These are phyloP conservation scores for Escallonia rubra DNA, from an alignment of 129 eudicot species.

Conservation along the genomic window DNA sequence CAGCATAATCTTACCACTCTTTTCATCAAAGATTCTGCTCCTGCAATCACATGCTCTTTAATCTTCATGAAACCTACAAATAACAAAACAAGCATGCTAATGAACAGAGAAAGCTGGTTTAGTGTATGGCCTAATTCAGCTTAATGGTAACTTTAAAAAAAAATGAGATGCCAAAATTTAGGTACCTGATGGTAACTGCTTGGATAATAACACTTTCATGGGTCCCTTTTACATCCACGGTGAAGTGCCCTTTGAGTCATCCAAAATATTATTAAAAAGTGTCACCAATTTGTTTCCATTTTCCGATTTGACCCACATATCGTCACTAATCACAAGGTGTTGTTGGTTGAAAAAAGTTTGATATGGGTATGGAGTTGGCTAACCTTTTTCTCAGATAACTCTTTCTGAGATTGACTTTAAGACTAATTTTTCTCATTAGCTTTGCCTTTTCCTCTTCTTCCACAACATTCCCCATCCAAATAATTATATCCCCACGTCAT, in stretches of 20 bases:
- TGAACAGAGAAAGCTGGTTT: too few species aligned
- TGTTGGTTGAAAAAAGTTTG: conserved; percentile 3
- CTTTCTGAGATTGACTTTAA: conserved; percentile 34
- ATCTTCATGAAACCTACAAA: too few species aligned
- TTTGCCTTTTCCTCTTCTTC: conserved; percentile 7
- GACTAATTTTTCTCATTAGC: conserved; percentile 10
- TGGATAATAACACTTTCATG: conserved; percentile 14
- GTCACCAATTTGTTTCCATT: conserved; percentile 3
- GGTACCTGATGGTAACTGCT: conserved; percentile 33
- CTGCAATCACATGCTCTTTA: too few species aligned
- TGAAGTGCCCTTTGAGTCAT: conserved; percentile 47
- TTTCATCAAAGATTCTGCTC: too few species aligned
- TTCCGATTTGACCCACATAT: conserved; percentile 31
- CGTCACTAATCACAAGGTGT: conserved; percentile 21
- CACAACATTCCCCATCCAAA: conserved; percentile 19
- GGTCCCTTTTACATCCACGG: conserved; percentile 35
- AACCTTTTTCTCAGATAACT: conserved; percentile 19
- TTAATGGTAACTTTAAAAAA: conserved; percentile 23
- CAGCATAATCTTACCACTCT: too few species aligned
- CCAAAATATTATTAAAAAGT: conserved; percentile 8
- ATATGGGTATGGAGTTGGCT: conserved; percentile 16
- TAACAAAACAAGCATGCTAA: too few species aligned
- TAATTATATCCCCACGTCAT: conserved; percentile 30
- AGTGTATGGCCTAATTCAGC: conserved; percentile 9
- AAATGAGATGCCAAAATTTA: conserved; percentile 23